Evolutionary conservation across 805 yeast genomes (phyloP), one percentile per base, ranked within the genome.

Genomic region (Candida maltosa): DNA sequence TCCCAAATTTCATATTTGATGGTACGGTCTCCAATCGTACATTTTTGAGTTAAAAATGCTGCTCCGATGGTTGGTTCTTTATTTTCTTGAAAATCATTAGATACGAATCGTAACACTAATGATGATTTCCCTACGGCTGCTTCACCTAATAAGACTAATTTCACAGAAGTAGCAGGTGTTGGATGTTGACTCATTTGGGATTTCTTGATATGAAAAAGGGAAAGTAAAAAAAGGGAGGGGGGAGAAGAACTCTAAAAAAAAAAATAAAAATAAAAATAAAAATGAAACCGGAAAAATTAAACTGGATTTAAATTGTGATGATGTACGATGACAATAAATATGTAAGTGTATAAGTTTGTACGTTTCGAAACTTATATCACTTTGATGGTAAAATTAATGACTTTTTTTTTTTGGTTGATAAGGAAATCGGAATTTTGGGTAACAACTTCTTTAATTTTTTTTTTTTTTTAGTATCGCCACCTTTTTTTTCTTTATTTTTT

Each of bases 21-120:
- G 6, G 93, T 85, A 52, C 83, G 76, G 41, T 81, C 83, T 32
- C 93, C 85, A 53, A 93, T 82, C 16, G 86, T 78, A 54, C 96
- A 89, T 53, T 94, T 79, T 58, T 91, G 97, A 25, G 98, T 91
- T 38, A 91, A 68, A 55, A 91, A 91, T 3, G 97, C 97, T 4
- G 98, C 98, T 11, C 98, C 98, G 48, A 91, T 91, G 2, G 98
- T 91, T 16, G 97, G 97, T 53, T 91, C 97, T 56, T 91, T 89
- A 62, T 91, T 89, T 59, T 89, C 97, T 59, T 93, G 96, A 62
- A 91, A 91, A 54, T 91, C 97, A 60, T 91, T 87, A 45, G 88
- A 80, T 28, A 91, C 97, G 61, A 91, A 91, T 47, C 97, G 74
- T 46, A 91, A 71, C 23, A 91, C 97, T 21, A 91, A 72, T 5